A percentile compares a stretch with the other conserved stretches of the same genome.
Conservation (phyloP, 257 asterid species). For the Striga asiatica region DNA sequence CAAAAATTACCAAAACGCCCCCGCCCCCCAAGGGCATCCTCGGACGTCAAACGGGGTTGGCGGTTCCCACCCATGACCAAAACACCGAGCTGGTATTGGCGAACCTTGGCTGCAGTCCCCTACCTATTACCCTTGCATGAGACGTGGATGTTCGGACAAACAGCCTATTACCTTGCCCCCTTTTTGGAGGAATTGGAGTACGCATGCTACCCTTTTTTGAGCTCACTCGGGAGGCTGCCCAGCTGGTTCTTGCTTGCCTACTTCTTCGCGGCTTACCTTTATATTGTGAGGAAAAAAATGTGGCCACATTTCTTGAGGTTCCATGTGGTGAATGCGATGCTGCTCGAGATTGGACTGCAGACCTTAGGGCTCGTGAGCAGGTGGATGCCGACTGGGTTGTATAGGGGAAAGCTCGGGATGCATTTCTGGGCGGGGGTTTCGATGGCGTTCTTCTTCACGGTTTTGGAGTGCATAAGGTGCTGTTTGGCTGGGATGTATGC, state of each 20-base stretch:
- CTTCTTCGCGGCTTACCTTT: constrained; percentile 72
- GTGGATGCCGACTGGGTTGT: constrained; percentile 63
- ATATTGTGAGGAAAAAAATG: constrained; percentile 78
- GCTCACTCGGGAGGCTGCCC: constrained; percentile 57
- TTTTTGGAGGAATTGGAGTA: constrained; percentile 66
- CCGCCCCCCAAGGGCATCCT: constrained; percentile 44
- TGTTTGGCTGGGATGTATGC: constrained; percentile 87
- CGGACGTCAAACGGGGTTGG: constrained; percentile 53
- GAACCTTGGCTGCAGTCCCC: constrained; percentile 79
- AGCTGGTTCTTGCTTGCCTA: constrained; percentile 87
- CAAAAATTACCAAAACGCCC: constrained; percentile 33
- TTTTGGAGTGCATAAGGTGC: constrained; percentile 68
- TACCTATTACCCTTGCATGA: constrained; percentile 87
- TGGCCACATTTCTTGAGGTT: constrained; percentile 94
- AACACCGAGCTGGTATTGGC: constrained; percentile 90
- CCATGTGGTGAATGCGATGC: constrained; percentile 88
- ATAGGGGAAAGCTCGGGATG: constrained; percentile 91
- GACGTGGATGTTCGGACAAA: constrained; percentile 88
- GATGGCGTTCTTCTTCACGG: constrained; percentile 70
- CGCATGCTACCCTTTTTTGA: constrained; percentile 57
- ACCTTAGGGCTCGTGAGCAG: constrained; percentile 74
- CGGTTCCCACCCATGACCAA: constrained; percentile 68
- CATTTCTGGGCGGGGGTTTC: constrained; percentile 69
- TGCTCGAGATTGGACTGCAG: constrained; percentile 83
- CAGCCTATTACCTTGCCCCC: constrained; percentile 69